A percentile compares a stretch with the other conserved stretches of the same genome.
These are phyloP conservation scores for Penicillium oxalicum DNA, from an alignment of 2,329 filamentous ascomycete species.

Conservation along the genomic window DNA sequence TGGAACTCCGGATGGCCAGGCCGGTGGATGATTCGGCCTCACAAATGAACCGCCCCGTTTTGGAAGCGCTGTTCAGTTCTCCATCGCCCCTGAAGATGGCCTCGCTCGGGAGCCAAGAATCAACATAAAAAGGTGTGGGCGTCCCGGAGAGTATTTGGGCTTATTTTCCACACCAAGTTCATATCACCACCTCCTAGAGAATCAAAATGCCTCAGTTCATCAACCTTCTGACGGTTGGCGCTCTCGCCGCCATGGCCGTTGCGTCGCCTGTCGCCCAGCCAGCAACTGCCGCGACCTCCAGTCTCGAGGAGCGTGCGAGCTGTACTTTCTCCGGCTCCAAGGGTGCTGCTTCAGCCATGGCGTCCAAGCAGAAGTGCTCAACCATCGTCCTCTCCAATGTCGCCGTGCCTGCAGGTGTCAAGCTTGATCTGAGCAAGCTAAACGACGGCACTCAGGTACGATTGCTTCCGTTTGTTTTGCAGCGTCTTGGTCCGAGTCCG, in stretches of 20 bases:
- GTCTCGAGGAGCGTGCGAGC: constrained; percentile 7
- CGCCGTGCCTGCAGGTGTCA: constrained; percentile 11
- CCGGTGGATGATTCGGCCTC: no score
- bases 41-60: no score
- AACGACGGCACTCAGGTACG: constrained; percentile 11
- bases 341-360: constrained; percentile 20
- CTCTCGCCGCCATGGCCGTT: neutral
- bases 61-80: no score
- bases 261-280: neutral
- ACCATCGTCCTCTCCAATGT: constrained; percentile 34
- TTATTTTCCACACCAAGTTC: neutral
- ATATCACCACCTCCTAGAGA: neutral
- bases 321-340: constrained; percentile 28
- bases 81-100: no score
- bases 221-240: neutral
- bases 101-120: no score
- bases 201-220: neutral
- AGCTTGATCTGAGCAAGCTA: constrained; percentile 11
- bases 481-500: neutral
- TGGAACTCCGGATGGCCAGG: no score
- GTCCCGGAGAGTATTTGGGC: no score
- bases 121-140: no score
- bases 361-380: constrained; percentile 29
- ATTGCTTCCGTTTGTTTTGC: no score
- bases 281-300: constrained; percentile 3